Evolutionary conservation across 1,284 basidiomycete species (phyloP), one percentile per base, ranked within the genome.

Genomic region (Xanthoconium separans): DNA sequence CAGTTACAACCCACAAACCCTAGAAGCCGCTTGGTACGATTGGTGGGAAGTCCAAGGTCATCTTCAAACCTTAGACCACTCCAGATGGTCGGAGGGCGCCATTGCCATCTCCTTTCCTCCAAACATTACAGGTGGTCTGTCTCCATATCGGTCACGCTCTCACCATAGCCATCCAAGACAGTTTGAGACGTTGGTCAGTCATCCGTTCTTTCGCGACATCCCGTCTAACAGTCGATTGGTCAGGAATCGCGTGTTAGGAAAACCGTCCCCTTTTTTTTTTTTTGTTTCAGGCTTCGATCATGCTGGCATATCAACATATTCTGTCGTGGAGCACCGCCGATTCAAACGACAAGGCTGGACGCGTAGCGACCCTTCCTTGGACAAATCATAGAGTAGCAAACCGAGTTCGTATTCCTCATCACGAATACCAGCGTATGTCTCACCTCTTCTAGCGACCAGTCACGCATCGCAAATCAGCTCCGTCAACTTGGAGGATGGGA

Each of bases 281-380:
- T 99, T 91, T 67, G 84, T 90, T 4, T 97, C 97, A 0, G 97
- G 97, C 9, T 99, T 95, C 67, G 97, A 99, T 73, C 97, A 99
- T 69, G 97, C 97, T 6, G 95, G 96, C 65, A 99, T 99, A 60
- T 96, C 96, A 0, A 99, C 97, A 1, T 97, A 99, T 73, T 94
- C 93, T 47, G 96, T 99, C 29, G 97, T 99, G 4, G 97, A 99
- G 72, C 95, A 94, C 73, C 82, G 95, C 33, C 67, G 99, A 6
- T 89, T 85, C 73, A 98, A 97, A 75, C 75, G 81, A 1, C 82
- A 89, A 50, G 92, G 93, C 16, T 79, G 89, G 75, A 91, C 91
- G 2, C 79, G 96, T 53, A 95, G 98, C 72, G 93, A 99, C 72
- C 84, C 82, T 65, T 98, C 99, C 76, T 70, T 99, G 55, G 86